Percentiles rank a stretch among this genome's conserved stretches.
These are phyloP conservation scores for Sicyos baderoa DNA, from an alignment of 306 rosid genomes.

Conservation along the genomic window DNA sequence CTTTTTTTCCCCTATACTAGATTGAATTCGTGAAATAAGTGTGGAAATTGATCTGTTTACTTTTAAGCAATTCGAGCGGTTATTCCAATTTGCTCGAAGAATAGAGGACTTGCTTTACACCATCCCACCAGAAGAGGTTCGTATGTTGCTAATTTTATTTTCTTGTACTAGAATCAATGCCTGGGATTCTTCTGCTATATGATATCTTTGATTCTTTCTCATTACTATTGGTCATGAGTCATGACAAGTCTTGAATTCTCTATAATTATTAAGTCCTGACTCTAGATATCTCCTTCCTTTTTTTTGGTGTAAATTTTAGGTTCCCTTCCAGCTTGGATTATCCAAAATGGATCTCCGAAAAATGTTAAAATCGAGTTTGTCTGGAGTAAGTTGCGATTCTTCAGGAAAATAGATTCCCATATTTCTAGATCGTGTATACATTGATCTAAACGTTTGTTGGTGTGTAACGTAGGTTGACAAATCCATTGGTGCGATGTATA, in stretches of 20 bases:
- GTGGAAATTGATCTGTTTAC: background rate
- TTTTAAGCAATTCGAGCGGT: slow-evolving; percentile 90
- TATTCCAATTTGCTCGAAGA: slow-evolving; percentile 82
- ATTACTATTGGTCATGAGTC: background rate
- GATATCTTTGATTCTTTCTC: background rate
- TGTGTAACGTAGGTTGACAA: slow-evolving; percentile 57
- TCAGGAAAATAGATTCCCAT: background rate
- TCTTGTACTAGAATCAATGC: too few species aligned
- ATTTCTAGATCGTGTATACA: background rate
- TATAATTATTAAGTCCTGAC: background rate
- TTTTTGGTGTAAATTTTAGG: slow-evolving; percentile 39
- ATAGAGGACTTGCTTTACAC: slow-evolving; percentile 82
- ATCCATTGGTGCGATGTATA: slow-evolving; percentile 69
- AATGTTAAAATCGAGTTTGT: slow-evolving; percentile 70
- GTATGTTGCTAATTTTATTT: slow-evolving; percentile 2
- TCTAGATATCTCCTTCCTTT: background rate
- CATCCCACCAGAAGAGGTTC: slow-evolving; percentile 82
- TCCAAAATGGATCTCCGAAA: slow-evolving; percentile 84
- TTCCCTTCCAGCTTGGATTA: slow-evolving; percentile 88
- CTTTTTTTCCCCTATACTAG: background rate
- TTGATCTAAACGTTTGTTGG: slow-evolving; percentile 14
- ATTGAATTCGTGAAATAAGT: background rate
- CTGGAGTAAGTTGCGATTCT: slow-evolving; percentile 56
- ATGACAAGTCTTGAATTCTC: background rate
- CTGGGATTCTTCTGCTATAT: background rate